Evolutionary conservation across 2,329 filamentous ascomycete species (phyloP).

Genomic region (Erysiphe pulchra): DNA sequence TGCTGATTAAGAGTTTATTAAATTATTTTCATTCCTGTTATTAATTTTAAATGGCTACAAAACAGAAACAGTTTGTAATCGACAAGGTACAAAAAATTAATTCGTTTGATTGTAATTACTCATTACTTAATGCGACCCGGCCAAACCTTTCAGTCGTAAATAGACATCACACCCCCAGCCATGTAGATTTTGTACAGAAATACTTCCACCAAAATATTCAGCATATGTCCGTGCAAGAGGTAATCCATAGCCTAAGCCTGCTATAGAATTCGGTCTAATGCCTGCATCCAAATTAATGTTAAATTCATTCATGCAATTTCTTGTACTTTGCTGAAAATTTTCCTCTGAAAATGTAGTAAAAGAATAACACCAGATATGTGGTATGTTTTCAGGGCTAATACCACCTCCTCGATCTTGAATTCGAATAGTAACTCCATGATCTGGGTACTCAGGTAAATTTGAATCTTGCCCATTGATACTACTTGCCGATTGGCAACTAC

Average conservation of each 20-base stretch:
- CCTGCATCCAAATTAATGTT: constrained; percentile 49
- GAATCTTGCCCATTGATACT: not conserved
- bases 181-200: constrained; percentile 82
- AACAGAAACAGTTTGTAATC: no score
- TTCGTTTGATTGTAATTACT: no score
- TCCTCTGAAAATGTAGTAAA: constrained; percentile 78
- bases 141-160: constrained; percentile 21
- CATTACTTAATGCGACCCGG: not conserved
- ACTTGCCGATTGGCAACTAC: not conserved
- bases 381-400: constrained; percentile 59
- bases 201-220: constrained; percentile 92
- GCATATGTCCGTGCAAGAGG: constrained; percentile 82
- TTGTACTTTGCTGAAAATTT: constrained; percentile 19
- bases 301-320: constrained; percentile 36
- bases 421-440: constrained; percentile 59
- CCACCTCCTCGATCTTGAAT: constrained; percentile 91
- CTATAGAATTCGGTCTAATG: constrained; percentile 58
- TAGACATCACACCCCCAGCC: constrained; percentile 64
- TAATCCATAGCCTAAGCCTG: constrained; percentile 77
- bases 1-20: no score
- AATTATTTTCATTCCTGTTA: no score
- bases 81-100: no score
- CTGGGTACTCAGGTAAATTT: not conserved
- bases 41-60: no score
- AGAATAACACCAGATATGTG: constrained; percentile 87